These are phyloP conservation scores for Tetrahymena elliotti DNA, from an alignment of 73 alveolate species.

Conservation along the genomic window DNA sequence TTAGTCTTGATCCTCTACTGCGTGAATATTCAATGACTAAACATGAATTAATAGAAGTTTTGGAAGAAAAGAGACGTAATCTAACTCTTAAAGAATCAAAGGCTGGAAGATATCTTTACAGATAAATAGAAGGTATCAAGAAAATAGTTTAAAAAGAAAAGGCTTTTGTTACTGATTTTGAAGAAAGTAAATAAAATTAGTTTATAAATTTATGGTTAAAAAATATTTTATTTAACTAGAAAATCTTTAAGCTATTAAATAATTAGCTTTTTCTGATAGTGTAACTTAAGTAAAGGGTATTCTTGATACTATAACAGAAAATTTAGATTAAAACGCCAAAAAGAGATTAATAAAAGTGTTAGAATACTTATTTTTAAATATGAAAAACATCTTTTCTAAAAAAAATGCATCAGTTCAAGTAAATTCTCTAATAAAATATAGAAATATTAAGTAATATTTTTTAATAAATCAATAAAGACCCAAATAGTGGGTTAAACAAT, in stretches of 20 bases:
- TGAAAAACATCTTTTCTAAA: background rate
- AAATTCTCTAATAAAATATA: background rate
- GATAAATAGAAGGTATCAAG: background rate
- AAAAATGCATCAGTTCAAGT: background rate
- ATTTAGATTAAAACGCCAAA: background rate
- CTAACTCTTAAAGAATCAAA: background rate
- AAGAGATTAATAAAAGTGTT: background rate
- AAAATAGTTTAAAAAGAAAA: background rate
- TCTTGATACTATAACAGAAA: background rate
- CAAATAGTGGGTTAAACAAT: background rate
- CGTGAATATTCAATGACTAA: background rate
- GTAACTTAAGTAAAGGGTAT: background rate
- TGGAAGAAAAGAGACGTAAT: background rate
- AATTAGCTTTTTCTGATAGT: background rate
- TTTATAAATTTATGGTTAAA: background rate
- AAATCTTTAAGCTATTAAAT: background rate
- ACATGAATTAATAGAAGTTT: background rate
- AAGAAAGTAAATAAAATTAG: background rate
- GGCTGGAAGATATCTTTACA: background rate
- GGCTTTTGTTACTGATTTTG: background rate
- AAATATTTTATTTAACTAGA: background rate
- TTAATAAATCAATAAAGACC: background rate
- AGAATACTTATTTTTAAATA: background rate
- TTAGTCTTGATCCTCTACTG: background rate
- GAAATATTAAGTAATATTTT: background rate